These are phyloP conservation scores for Cyclocybe aegerita DNA, from an alignment of 768 basidiomycete species.

Conservation along the genomic window DNA sequence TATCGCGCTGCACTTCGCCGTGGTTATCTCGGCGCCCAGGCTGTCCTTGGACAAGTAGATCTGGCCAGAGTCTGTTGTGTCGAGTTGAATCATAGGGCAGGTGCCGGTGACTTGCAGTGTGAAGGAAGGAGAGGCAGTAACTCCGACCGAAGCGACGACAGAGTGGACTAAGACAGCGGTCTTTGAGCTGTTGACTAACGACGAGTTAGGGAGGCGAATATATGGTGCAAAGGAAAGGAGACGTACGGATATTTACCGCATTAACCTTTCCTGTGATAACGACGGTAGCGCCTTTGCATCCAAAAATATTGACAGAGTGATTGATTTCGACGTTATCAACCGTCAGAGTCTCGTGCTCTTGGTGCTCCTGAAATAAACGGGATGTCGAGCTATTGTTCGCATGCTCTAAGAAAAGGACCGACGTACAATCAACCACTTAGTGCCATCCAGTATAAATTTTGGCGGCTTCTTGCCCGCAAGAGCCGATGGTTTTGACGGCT, in stretches of 20 bases:
- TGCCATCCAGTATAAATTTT: slow-evolving; percentile 87
- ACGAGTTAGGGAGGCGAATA: background rate
- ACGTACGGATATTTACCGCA: slow-evolving; percentile 83
- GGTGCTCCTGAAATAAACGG: slow-evolving; percentile 67
- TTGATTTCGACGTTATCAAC: slow-evolving; percentile 76
- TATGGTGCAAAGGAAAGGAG: background rate
- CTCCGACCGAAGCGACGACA: slow-evolving; percentile 85
- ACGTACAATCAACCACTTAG: slow-evolving; percentile 89
- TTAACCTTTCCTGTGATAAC: slow-evolving; percentile 93
- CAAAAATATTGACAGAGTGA: slow-evolving; percentile 87
- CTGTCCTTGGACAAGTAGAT: slow-evolving; percentile 88
- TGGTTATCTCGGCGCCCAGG: slow-evolving; percentile 80
- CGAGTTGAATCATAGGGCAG: slow-evolving; percentile 91
- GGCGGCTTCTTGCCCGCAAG: slow-evolving; percentile 88
- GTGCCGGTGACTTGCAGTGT: slow-evolving; percentile 86
- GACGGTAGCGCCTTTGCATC: slow-evolving; percentile 84
- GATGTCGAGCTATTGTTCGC: background rate
- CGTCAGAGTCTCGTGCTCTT: slow-evolving; percentile 79
- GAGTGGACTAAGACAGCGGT: slow-evolving; percentile 88
- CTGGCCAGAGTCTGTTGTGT: slow-evolving; percentile 93
- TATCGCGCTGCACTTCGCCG: slow-evolving; percentile 90
- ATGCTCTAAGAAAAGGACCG: background rate
- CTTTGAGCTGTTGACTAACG: slow-evolving; percentile 81
- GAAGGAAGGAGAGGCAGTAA: slow-evolving; percentile 94
- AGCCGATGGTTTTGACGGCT: slow-evolving; percentile 82